Evolutionary conservation across 1,284 basidiomycete species (phyloP), one percentile per base, ranked within the genome.

Genomic region (Peniophora sp.): DNA sequence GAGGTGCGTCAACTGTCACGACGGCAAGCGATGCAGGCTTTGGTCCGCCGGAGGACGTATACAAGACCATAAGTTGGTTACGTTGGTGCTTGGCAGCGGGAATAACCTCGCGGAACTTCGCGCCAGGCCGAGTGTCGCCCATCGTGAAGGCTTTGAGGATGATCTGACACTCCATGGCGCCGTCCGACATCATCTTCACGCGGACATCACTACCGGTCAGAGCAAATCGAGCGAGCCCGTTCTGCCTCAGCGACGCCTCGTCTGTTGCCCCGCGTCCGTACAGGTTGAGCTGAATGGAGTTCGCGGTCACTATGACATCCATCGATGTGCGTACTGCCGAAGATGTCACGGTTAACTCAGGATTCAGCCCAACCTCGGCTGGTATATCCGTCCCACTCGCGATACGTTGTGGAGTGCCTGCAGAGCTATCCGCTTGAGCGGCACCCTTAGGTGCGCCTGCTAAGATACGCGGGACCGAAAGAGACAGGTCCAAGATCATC

Each of bases 61-160:
- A 98, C 51, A 95, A 79, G 44, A 98, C 67, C 90, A 97, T 97
- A 62, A 99, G 88, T 60, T 96, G 97, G 59, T 97, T 93, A 24
- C 93, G 82, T 56, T 89, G 83, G 62, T 97, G 92, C 54, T 85
- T 78, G 24, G 92, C 88, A 12, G 92, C 86, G 1, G 97, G 97
- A 54, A 99, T 90, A 53, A 99, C 95, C 64, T 99, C 96, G 46
- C 96, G 80, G 73, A 96, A 98, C 61, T 83, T 88, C 17, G 92
- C 89, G 6, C 91, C 90, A 0, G 88, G 79, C 46, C 88, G 77
- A 3, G 88, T 98, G 64, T 96, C 97, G 62, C 80, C 85, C 72
- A 97, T 88, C 0, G 92, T 94, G 61, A 99, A 87, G 0, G 95
- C 93, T 62, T 88, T 86, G 27, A 99, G 71, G 35, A 93, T 76